Evolutionary conservation across 106 monocot species (phyloP).

Genomic region (Dendrobium officinale): DNA sequence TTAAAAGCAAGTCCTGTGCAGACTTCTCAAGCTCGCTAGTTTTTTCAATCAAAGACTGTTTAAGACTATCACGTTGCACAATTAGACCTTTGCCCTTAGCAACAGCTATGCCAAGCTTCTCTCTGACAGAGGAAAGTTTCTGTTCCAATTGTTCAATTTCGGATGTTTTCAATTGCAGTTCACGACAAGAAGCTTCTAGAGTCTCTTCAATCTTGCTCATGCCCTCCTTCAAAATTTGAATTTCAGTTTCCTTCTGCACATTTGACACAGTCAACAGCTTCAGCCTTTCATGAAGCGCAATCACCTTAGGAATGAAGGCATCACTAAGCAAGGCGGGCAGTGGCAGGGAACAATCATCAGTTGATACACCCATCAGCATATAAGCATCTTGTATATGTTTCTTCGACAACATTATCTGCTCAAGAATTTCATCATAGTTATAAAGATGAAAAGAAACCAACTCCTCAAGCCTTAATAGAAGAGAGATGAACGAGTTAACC

Average conservation of each 20-base stretch:
- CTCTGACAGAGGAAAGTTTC: conserved; percentile 77
- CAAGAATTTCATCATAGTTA: conserved; percentile 38
- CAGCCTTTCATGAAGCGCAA: conserved; percentile 40
- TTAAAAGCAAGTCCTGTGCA: conserved; percentile 45
- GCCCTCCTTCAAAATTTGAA: conserved; percentile 45
- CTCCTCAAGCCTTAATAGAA: conserved; percentile 45
- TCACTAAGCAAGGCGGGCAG: conserved; percentile 47
- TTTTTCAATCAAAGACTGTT: conserved; percentile 68
- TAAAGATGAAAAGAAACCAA: conserved; percentile 37
- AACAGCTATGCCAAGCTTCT: conserved; percentile 94
- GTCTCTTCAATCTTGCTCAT: conserved; percentile 44
- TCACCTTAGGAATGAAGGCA: conserved; percentile 47
- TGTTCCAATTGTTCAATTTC: conserved; percentile 86
- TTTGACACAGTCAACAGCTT: conserved; percentile 28
- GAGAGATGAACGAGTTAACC: conserved; percentile 23
- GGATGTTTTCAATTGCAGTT: conserved; percentile 44
- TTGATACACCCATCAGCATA: conserved; percentile 20
- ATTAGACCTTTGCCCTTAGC: conserved; percentile 95
- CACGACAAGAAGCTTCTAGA: conserved; percentile 38
- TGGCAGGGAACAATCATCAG: conserved; percentile 34
- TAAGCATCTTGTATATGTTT: conserved; percentile 36
- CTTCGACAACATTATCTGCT: conserved; percentile 52
- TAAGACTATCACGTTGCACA: conserved; percentile 81
- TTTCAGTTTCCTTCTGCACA: conserved; percentile 50
- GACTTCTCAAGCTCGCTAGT: conserved; percentile 78